Percentiles rank a stretch among this genome's conserved stretches.
Conservation (phyloP, 495 filamentous ascomycete genomes). For the Aspergillus ellipticus region DNA sequence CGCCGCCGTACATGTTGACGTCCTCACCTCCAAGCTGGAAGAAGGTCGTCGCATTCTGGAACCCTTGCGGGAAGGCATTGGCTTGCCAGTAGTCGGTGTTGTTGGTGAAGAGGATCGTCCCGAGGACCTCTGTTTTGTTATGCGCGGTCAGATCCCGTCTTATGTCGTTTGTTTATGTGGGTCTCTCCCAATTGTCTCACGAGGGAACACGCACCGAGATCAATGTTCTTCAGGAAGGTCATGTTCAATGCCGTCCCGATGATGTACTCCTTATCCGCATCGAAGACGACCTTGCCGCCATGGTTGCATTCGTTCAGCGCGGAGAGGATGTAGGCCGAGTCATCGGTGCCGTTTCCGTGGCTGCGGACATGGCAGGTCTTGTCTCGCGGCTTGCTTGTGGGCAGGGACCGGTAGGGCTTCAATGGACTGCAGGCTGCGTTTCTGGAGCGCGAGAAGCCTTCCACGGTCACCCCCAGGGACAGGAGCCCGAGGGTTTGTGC, state of each 20-base stretch:
- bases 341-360: slow-evolving; percentile 49
- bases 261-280: slow-evolving; percentile 49
- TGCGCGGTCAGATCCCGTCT: slow-evolving; percentile 3
- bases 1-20: slow-evolving; percentile 64
- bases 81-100: slow-evolving; percentile 66
- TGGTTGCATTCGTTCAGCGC: slow-evolving; percentile 62
- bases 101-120: slow-evolving; percentile 56
- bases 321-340: slow-evolving; percentile 53
- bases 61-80: slow-evolving; percentile 55
- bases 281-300: slow-evolving; percentile 63
- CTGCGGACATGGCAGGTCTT: slow-evolving; percentile 34
- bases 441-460: slow-evolving; percentile 23
- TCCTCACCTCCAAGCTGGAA: slow-evolving; percentile 66
- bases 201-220: slow-evolving; percentile 42
- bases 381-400: slow-evolving; percentile 23
- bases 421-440: slow-evolving; percentile 30
- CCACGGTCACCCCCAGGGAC: slow-evolving; percentile 19
- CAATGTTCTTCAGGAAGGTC: slow-evolving; percentile 60
- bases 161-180: no score
- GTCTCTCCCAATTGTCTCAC: no score
- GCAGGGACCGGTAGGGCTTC: slow-evolving; percentile 34
- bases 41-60: slow-evolving; percentile 66
- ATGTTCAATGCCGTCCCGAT: slow-evolving; percentile 64
- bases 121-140: slow-evolving; percentile 45
- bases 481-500: slow-evolving; percentile 24